Percentiles rank a stretch among this genome's conserved stretches.
These are phyloP conservation scores for Tubosaeta sp. DNA, from an alignment of 768 basidiomycete species.

Conservation along the genomic window DNA sequence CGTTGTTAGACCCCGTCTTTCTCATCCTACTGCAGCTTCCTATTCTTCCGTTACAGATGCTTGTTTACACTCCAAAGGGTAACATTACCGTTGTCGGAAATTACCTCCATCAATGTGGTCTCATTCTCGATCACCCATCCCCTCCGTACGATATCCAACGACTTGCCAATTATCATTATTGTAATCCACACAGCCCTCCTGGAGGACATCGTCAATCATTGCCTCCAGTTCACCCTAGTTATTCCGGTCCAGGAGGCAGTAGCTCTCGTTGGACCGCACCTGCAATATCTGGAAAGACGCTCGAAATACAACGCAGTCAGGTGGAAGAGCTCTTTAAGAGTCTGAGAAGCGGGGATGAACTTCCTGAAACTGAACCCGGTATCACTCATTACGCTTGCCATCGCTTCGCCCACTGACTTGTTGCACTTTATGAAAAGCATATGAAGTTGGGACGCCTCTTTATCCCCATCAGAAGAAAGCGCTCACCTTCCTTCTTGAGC, in stretches of 20 bases:
- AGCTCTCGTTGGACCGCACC: constrained; percentile 53
- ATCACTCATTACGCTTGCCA: constrained; percentile 17
- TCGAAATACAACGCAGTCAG: constrained; percentile 89
- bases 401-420: constrained; percentile 11
- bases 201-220: constrained; percentile 53
- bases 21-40: constrained; percentile 51
- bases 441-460: constrained; percentile 75
- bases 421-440: constrained; percentile 36
- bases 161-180: constrained; percentile 64
- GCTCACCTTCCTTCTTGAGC: constrained; percentile 88
- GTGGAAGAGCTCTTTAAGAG: constrained; percentile 93
- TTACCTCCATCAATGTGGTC: constrained; percentile 60
- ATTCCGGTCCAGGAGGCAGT: constrained; percentile 36
- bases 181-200: constrained; percentile 83
- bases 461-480: constrained; percentile 99
- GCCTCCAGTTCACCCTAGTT: constrained; percentile 39
- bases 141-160: constrained; percentile 60
- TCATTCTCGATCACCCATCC: constrained; percentile 79
- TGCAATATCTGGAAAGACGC: constrained; percentile 62
- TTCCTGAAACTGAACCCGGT: constrained; percentile 85
- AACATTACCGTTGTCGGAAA: constrained; percentile 82
- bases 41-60: constrained; percentile 77
- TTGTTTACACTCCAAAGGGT: constrained; percentile 92
- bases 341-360: constrained; percentile 80
- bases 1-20: constrained; percentile 15